Evolutionary conservation across 441 rosid genomes (phyloP), one percentile per base, ranked within the genome.

Genomic region (Jatropha podagrica): DNA sequence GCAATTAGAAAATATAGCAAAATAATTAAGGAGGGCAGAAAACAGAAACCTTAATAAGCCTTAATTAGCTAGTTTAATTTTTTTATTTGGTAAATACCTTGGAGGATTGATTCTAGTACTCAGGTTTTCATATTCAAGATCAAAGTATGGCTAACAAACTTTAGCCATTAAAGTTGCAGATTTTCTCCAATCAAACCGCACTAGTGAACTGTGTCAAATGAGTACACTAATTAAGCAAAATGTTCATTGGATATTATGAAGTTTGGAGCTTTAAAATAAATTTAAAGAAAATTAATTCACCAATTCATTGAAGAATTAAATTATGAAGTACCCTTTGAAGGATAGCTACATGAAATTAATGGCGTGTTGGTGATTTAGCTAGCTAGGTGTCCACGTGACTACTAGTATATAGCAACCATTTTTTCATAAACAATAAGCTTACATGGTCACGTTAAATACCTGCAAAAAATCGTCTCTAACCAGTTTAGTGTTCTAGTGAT

Each of bases 111-210:
- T 92, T 85, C 93, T 89, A 72, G 83, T 77, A 85, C 92, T 91
- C 79, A 94, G 75, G 86, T 86, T 94, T 84, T 94, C 98, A 76
- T 92, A 94, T 74, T 94, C 98, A 42, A 97, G 98, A 86, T 94
- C 98, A n/a, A 94, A 94, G 85, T 94, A 94, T 0, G 98, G 97
- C 89, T 96, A 88, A 71, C 91, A 92, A 67, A 87, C 87, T 79
- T 74, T 87, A 60, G 93, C 92, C 98, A 94, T 94, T 68, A 69
- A 60, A 73, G 27, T 68, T 48, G 63, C 61, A 49, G n/a, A 44
- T 67, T 61, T 72, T 59, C 71, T 37, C 56, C 73, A 55, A 42
- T 51, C 40, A 69, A 46, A 42, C 20, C 58, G 49, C 2, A 64
- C 65, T 15, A 32, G 20, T 52, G 40, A 23, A 54, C 72, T 56